These are phyloP conservation scores for Dipteronia dyeriana DNA, from an alignment of 345 rosid genomes.

Conservation along the genomic window DNA sequence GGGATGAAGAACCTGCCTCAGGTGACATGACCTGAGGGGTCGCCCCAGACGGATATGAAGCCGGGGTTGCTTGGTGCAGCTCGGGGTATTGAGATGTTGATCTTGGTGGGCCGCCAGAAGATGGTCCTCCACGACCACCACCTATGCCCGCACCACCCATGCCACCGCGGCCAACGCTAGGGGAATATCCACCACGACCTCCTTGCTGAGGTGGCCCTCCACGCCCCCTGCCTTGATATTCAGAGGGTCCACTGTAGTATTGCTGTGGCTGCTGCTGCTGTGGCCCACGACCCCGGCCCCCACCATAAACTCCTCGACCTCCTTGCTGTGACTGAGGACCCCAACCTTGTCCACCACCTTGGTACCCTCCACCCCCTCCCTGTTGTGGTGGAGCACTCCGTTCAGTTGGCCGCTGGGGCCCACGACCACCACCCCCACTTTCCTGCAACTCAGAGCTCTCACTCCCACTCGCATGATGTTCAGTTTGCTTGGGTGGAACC, in stretches of 20 bases:
- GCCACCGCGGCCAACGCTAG: slow-evolving; percentile 31
- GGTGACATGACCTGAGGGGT: slow-evolving; percentile 50
- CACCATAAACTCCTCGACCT: slow-evolving; percentile 52
- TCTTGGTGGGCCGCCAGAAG: slow-evolving; percentile 62
- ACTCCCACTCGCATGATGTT: slow-evolving; percentile 51
- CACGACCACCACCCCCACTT: slow-evolving; percentile 48
- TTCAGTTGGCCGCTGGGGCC: slow-evolving; percentile 40
- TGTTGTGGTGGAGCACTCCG: slow-evolving; percentile 41
- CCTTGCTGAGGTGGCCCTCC: slow-evolving; percentile 71
- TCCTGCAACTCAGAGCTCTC: slow-evolving; percentile 74
- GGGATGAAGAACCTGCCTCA: slow-evolving; percentile 62
- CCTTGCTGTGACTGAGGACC: slow-evolving; percentile 64
- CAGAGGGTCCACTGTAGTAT: slow-evolving; percentile 54
- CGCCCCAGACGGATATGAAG: slow-evolving; percentile 57
- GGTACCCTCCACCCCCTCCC: slow-evolving; percentile 48
- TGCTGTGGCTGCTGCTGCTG: slow-evolving; percentile 64
- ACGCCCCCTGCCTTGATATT: slow-evolving; percentile 78
- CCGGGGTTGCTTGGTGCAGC: slow-evolving; percentile 96
- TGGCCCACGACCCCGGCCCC: slow-evolving; percentile 61
- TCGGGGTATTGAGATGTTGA: slow-evolving; percentile 63
- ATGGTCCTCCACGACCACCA: slow-evolving; percentile 53
- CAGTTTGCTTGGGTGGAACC: slow-evolving; percentile 45
- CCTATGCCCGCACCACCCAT: slow-evolving; percentile 20
- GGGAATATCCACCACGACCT: slow-evolving; percentile 54
- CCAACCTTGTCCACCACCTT: slow-evolving; percentile 48